Conservation (phyloP, 192 early-diverging fungal species). For the Podila epigama region DNA sequence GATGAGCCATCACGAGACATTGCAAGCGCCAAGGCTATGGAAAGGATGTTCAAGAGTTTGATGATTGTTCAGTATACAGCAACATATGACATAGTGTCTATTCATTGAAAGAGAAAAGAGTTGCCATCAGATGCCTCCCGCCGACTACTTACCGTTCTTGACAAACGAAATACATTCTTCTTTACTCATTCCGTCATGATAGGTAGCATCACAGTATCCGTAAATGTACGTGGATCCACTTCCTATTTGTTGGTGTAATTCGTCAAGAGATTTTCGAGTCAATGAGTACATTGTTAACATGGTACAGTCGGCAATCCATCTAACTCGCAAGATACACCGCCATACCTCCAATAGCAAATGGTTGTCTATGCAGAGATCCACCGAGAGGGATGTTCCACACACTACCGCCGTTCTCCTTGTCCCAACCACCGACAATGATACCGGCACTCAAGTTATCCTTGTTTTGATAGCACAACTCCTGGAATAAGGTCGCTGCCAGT, state of each 20-base stretch:
- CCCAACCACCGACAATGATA: conserved; percentile 98
- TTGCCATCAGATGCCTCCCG: not conserved
- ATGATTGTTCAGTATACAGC: too few species aligned
- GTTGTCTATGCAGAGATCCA: conserved; percentile 89
- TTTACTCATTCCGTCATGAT: conserved; percentile 78
- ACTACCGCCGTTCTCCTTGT: conserved; percentile 85
- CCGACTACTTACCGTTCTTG: conserved; percentile 85
- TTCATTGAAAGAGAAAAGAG: conserved; percentile 3
- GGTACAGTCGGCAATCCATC: not conserved
- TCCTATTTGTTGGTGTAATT: conserved; percentile 48
- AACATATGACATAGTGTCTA: too few species aligned
- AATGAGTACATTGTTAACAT: too few species aligned
- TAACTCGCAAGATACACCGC: too few species aligned
- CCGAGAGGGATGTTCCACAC: conserved; percentile 94
- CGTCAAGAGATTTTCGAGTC: not conserved
- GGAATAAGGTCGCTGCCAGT: conserved; percentile 90
- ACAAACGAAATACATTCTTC: conserved; percentile 93
- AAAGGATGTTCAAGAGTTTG: too few species aligned
- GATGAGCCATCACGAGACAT: conserved; percentile 97
- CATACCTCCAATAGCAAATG: conserved; percentile 93
- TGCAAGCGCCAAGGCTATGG: conserved; percentile 85
- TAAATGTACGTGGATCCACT: conserved; percentile 97
- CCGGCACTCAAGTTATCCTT: conserved; percentile 88
- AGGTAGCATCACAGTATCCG: conserved; percentile 95
- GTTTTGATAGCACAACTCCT: conserved; percentile 94